Base-by-base conservation (phyloP, 805 yeast genomes). In the Kodamaea nitidulidarum region DNA sequence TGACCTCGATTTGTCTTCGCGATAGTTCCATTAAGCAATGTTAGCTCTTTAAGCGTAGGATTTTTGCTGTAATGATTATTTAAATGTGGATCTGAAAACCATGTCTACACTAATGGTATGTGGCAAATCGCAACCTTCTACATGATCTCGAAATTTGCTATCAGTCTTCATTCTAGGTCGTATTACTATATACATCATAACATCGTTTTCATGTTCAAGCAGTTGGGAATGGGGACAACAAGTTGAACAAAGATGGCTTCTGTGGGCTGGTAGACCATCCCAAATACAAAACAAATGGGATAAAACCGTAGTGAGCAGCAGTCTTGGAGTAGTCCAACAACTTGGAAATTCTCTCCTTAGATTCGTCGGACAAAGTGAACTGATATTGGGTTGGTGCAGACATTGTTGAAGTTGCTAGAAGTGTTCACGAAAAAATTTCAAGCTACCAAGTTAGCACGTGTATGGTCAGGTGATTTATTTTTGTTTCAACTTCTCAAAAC, bases 251-350 rank as follows among this genome's bases (percentile, higher is more conserved):
- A 49, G 80, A 80, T 47, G 97, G 97, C 67, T 84, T 86, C 64
- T 83, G 84, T 41, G 88, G 73, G 47, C 91, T 81, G 51, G 86
- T 79, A 35, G 69, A 59, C 71, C 71, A 68, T 15, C 73, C 98
- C 53, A 93, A 71, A 73, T 93, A 93, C 58, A 93, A 72, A 49
- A 93, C 82, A 60, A 93, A 84, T 41, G 98, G 98, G 55, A 93
- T 82, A 87, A 95, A 93, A 34, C 98, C 97, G 66, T 88, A 93
- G 67, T 95, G 98, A 43, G 91, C 85, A 55, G 84, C 75, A 38
- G 87, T 84, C 60, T 88, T 86, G 48, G 96, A 80, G 53, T 87
- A 73, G 52, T 85, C 95, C 51, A 88, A 69, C 47, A 90, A 69
- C 63, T 82, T 87, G 61, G 81, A 68, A 63, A 93, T 77, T 70